These are phyloP conservation scores for Paradendryphiella salina DNA, from an alignment of 2,329 filamentous ascomycete species.

Conservation along the genomic window DNA sequence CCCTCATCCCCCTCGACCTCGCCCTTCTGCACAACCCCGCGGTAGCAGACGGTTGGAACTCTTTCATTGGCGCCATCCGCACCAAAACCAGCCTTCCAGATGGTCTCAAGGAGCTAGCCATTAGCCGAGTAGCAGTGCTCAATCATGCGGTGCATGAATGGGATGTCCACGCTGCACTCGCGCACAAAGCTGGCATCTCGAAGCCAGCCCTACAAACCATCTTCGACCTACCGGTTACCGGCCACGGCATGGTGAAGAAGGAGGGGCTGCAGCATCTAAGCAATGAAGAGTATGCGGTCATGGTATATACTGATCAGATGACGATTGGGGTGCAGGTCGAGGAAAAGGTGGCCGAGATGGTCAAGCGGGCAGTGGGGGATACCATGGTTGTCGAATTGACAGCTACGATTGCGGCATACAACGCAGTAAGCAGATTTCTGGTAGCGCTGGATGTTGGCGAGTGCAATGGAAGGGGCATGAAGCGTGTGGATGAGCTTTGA, in stretches of 20 bases:
- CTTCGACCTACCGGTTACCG: slow-evolving; percentile 24
- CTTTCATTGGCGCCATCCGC: slow-evolving; percentile 62
- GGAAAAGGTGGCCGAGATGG: slow-evolving; percentile 65
- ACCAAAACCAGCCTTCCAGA: slow-evolving; percentile 56
- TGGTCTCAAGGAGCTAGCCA: slow-evolving; percentile 71
- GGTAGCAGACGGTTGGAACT: slow-evolving; percentile 62
- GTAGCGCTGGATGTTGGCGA: slow-evolving; percentile 72
- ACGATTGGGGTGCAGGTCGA: slow-evolving; percentile 71
- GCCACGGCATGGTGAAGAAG: slow-evolving; percentile 18
- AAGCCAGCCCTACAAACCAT: slow-evolving; percentile 60
- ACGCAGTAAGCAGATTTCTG: slow-evolving; percentile 81
- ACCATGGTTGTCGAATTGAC: slow-evolving; percentile 79
- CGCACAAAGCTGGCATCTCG: slow-evolving; percentile 63
- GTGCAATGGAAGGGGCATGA: slow-evolving; percentile 44
- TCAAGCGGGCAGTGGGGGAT: slow-evolving; percentile 67
- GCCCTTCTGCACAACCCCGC: slow-evolving; percentile 60
- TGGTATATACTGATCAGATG: slow-evolving; percentile 82
- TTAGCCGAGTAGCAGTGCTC: slow-evolving; percentile 78
- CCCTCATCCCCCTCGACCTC: slow-evolving; percentile 60
- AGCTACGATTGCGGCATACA: slow-evolving; percentile 76
- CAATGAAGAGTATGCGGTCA: slow-evolving; percentile 64
- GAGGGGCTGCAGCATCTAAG: slow-evolving; percentile 45
- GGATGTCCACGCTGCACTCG: slow-evolving; percentile 71
- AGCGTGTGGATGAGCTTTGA: slow-evolving; percentile 36
- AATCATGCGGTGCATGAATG: slow-evolving; percentile 88